These are phyloP conservation scores for Eimeria acervulina DNA, from an alignment of 169 alveolate genomes.

Conservation along the genomic window DNA sequence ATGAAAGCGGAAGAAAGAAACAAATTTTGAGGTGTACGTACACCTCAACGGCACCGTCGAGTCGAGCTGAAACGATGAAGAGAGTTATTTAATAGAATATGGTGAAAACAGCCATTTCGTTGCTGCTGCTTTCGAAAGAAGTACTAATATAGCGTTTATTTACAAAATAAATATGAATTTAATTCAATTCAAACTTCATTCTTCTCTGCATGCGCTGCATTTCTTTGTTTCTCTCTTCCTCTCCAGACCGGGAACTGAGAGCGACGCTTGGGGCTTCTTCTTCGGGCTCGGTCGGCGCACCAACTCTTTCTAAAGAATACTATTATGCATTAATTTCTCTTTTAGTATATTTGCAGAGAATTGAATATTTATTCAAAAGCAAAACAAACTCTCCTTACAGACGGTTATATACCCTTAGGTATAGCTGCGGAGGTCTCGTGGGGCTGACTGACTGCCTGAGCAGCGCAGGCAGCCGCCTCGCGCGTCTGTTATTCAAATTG, in stretches of 20 bases:
- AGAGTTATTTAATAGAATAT: neutral
- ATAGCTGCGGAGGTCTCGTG: neutral
- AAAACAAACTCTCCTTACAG: neutral
- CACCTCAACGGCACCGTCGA: neutral
- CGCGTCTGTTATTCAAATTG: no score
- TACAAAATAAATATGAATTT: no score
- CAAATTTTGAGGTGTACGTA: neutral
- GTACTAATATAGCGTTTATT: neutral
- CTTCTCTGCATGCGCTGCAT: neutral
- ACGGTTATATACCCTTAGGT: neutral
- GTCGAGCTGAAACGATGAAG: neutral
- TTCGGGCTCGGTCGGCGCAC: neutral
- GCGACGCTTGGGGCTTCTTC: slow-evolving; percentile 6
- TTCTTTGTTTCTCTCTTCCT: neutral
- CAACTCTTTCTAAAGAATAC: neutral
- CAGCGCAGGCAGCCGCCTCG: no score
- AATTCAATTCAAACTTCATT: no score
- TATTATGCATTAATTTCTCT: no score
- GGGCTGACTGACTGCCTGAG: neutral
- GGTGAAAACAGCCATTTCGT: no score
- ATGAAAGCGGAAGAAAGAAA: neutral
- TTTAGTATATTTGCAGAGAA: neutral
- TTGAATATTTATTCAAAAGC: no score
- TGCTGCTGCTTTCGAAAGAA: neutral
- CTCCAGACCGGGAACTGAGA: neutral